Evolutionary conservation across 1,139 yeast species (phyloP), one percentile per base, ranked within the genome.

Genomic region (Starmera stellimalicola): DNA sequence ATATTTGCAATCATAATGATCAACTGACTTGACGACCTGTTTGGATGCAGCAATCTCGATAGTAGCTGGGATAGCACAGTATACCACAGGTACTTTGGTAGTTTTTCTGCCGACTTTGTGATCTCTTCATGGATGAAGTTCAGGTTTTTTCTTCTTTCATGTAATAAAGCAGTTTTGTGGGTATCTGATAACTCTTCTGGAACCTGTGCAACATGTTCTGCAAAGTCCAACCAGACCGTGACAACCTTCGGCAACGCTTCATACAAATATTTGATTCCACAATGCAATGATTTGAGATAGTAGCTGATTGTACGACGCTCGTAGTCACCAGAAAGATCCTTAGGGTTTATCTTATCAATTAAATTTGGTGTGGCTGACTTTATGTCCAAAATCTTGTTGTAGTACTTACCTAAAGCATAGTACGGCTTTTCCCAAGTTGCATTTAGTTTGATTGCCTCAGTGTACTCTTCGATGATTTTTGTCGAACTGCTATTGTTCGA

Each of bases 201-300:
- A 9, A 47, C 36, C 7, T 37, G 36, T 8, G 33, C 28, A 16
- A 39, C 37, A 9, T 58, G 52, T 11, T 63, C 73, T 3, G 88
- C 82, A 53, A 79, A 83, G 48, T 91, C 96, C 15, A 93, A 63
- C 98, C 98, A 93, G 15, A 87, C 69, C 0, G 96, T 88, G 6
- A 91, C 69, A 18, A 87, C 71, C 51, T 87, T 87, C 0, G 98
- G 98, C 16, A 93, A 60, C 0, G 94, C 83, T 55, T 93, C 97
- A 49, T 78, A 78, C 4, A 84, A 69, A 50, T 75, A 81, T 31
- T 73, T 70, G 7, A 77, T 68, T 0, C 94, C 93, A 36, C 70
- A 68, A 12, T 73, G 73, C 32, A 88, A 68, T 0, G 95, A 79
- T 22, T 72, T 65, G 26, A 81, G 58, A 46, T 83, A 85, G 36